Conservation (phyloP, 2,329 filamentous ascomycete species). For the Colletotrichum graminicola region DNA sequence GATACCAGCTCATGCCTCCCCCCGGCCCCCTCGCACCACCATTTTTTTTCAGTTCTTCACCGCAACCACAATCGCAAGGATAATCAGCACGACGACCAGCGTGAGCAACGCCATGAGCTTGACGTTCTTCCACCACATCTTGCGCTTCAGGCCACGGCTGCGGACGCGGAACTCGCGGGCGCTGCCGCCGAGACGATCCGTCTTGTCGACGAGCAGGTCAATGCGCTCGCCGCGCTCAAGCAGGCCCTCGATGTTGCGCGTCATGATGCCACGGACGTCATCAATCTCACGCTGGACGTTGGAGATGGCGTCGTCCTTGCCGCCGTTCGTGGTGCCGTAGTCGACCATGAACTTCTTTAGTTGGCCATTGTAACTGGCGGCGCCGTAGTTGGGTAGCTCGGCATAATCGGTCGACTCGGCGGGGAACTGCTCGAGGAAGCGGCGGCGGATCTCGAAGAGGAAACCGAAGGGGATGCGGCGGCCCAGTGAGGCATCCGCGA, state of each 20-base stretch:
- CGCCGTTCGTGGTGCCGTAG: constrained; percentile 82
- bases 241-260: constrained; percentile 91
- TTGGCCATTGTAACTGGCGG: constrained; percentile 85
- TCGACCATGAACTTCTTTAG: constrained; percentile 84
- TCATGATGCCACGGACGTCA: constrained; percentile 93
- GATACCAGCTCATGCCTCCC: background rate
- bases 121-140: constrained; percentile 99
- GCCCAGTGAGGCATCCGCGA: constrained; percentile 84
- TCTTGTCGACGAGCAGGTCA: constrained; percentile 95
- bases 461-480: constrained; percentile 94
- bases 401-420: constrained; percentile 77
- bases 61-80: constrained; percentile 67
- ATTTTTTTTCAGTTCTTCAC: constrained; percentile 57
- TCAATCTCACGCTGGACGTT: constrained; percentile 93
- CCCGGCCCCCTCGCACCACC: no score
- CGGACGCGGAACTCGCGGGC: constrained; percentile 91
- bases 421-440: constrained; percentile 81
- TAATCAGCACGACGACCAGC: constrained; percentile 74
- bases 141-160: constrained; percentile 85
- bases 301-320: constrained; percentile 83
- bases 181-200: constrained; percentile 88
- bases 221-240: constrained; percentile 93
- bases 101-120: constrained; percentile 87
- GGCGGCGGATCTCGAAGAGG: constrained; percentile 89
- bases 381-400: constrained; percentile 88